Evolutionary conservation across 2,329 filamentous ascomycete genomes (phyloP), one percentile per base, ranked within the genome.

Genomic region (Capronia americana): DNA sequence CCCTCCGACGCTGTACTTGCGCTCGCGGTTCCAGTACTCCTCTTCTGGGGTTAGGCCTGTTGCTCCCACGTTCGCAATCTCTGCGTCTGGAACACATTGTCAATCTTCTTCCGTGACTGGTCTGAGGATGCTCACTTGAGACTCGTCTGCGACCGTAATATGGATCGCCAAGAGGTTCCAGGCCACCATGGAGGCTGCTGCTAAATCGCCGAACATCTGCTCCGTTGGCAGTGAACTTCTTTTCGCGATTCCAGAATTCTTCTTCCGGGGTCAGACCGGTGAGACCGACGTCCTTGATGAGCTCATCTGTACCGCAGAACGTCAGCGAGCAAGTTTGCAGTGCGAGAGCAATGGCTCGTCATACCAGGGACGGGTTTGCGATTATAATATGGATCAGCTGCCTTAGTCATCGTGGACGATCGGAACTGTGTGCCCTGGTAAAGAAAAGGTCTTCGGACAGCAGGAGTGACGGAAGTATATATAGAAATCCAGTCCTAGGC

Each of bases 281-380:
- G 24, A 65, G 41, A 34, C 69, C 71, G 28, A 72, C 71, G 46
- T 69, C 69, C 28, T 67, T 64, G 61, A 72, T 70, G 55, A 70
- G 53, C 24, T 70, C 69, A 55, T 71, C 71, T 72, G 38, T 12
- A 46, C 20, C 7, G n/a, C 53, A 8, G 23, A 26, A 4, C 46
- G 4, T 55, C 30, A 66, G 50, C 41, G 30, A 48, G 24, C 28
- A 11, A 28, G 44, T 20, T 60, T 20, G 20, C 20, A 34, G 17
- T 20, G 46, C 30, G 32, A 20, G 17, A 12, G 53, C 17, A 14
- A 34, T 41, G 34, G 38, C 30, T 59, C 50, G 62, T 30, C 58
- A 57, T 68, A 72, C 71, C 69, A 61, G 71, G 71, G 28, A 72
- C 65, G 10, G 64, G 69, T 57, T 72, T 72, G 53, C 71, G 69